Conservation (phyloP, 1,139 yeast genomes). For the Debaryomyces sp. region DNA sequence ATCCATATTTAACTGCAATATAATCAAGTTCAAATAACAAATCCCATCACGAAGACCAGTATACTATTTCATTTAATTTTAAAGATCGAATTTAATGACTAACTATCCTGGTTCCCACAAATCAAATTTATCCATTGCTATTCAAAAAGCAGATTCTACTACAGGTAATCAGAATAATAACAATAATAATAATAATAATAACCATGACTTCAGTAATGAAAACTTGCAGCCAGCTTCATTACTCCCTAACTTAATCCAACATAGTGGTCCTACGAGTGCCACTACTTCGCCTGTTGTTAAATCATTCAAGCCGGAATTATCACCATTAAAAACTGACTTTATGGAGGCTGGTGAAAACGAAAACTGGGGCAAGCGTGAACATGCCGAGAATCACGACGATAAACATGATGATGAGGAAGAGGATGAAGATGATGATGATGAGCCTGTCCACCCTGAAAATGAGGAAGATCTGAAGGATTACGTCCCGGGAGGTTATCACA, state of each 20-base stretch:
- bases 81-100: slow-evolving; percentile 27
- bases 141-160: slow-evolving; percentile 43
- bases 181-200: background rate
- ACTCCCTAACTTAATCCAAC: slow-evolving; percentile 27
- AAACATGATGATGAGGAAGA: slow-evolving; percentile 42
- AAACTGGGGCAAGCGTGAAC: slow-evolving; percentile 5
- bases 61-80: background rate
- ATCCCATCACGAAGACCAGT: background rate
- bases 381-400: background rate
- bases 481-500: slow-evolving; percentile 84
- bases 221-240: slow-evolving; percentile 17
- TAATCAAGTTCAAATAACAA: background rate
- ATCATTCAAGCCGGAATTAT: slow-evolving; percentile 39
- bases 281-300: slow-evolving; percentile 29
- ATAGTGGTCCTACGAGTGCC: slow-evolving; percentile 28
- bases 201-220: slow-evolving; percentile 13
- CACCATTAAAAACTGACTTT: slow-evolving; percentile 41
- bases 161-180: slow-evolving; percentile 15
- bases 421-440: slow-evolving; percentile 38
- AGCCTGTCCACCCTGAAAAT: slow-evolving; percentile 46
- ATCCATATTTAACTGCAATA: slow-evolving; percentile 1
- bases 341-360: slow-evolving; percentile 16
- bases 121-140: slow-evolving; percentile 50
- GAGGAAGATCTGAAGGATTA: slow-evolving; percentile 77
- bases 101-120: slow-evolving; percentile 30